Conservation (phyloP, 164 flowering plant genomes). For the Nymphaea colorata region DNA sequence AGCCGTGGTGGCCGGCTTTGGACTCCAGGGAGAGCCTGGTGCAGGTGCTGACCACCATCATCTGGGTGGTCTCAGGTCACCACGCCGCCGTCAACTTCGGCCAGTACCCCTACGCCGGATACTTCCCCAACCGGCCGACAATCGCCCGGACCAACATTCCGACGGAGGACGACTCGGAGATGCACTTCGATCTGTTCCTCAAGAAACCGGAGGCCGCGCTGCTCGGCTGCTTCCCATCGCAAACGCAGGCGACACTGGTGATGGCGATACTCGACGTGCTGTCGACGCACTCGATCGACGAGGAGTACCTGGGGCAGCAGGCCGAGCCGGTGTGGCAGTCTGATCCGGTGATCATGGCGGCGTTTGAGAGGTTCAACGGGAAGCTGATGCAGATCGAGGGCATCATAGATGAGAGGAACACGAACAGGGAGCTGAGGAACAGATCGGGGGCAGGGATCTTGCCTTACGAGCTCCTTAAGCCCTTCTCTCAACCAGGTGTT, state of each 20-base stretch:
- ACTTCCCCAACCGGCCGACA: constrained; percentile 69
- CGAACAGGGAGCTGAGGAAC: constrained; percentile 15
- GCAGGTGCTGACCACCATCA: constrained; percentile 39
- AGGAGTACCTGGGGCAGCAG: constrained; percentile 25
- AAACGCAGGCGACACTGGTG: constrained; percentile 24
- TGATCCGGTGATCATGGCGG: constrained; percentile 11
- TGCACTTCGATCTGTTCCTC: constrained; percentile 7
- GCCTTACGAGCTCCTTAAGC: constrained; percentile 31
- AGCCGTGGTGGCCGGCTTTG: constrained; percentile 74
- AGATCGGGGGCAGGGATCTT: constrained; percentile 29
- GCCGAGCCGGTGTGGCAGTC: constrained; percentile 21
- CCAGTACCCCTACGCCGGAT: constrained; percentile 53
- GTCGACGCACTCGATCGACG: constrained; percentile 31
- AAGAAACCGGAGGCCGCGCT: constrained; percentile 17
- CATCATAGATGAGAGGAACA: constrained; percentile 24
- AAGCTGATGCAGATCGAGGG: constrained; percentile 23
- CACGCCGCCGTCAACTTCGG: constrained; percentile 84
- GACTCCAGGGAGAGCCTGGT: constrained; percentile 36
- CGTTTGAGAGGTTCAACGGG: constrained; percentile 18
- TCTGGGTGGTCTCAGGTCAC: constrained; percentile 66
- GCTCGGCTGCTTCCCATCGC: constrained; percentile 19
- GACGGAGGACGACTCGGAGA: constrained; percentile 26
- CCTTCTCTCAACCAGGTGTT: constrained; percentile 21
- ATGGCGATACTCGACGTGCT: constrained; percentile 27
- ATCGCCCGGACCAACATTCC: constrained; percentile 49